Base-by-base conservation (phyloP, 2,329 filamentous ascomycete genomes). In the Fonsecaea multimorphosa region DNA sequence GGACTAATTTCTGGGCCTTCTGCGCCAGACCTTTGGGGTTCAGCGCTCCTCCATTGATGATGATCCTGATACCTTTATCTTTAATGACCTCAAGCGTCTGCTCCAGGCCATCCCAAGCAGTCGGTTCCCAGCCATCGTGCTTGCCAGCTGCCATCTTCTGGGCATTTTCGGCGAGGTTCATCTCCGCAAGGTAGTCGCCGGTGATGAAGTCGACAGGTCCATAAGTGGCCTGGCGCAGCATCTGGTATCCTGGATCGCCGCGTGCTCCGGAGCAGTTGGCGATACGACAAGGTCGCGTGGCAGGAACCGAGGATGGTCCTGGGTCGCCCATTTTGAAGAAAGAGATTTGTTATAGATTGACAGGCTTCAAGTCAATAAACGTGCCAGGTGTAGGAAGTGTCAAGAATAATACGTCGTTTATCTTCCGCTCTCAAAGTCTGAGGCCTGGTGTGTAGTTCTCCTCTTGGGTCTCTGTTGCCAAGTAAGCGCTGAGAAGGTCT, bases 1-100 rank as follows among this genome's bases (percentile, higher is more conserved):
- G 70, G 16, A 78, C 70, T 75, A 81, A 61, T 32, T n/a, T 65
- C 54, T 64, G 53, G 27, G 70, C 70, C 63, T 81, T 80, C 58
- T 81, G 70, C 1, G 85, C 83, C 16, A 88, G 71, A 0, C 81
- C 83, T 63, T 78, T 78, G 0, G 86, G 86, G 63, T 87, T 84
- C 16, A 84, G 78, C 1, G 81, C 83, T 0, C 86, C 86, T 1
- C 85, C 85, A 69, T 87, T 87, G 62, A 86, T 77, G 38, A 86
- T 77, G 12, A 87, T 77, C 66, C 84, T 85, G 74, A 87, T 86
- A 0, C 78, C 72, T 65, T 84, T 81, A 56, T 81, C 74, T 1
- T 78, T 74, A 67, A 84, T 76, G 5, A 83, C 72, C 3, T 81
- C 75, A 2, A 86, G 77, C 0, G 78, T 79, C 70, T 81, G 73